These are phyloP conservation scores for Geranium incanum DNA, from an alignment of 441 rosid species.

Conservation along the genomic window DNA sequence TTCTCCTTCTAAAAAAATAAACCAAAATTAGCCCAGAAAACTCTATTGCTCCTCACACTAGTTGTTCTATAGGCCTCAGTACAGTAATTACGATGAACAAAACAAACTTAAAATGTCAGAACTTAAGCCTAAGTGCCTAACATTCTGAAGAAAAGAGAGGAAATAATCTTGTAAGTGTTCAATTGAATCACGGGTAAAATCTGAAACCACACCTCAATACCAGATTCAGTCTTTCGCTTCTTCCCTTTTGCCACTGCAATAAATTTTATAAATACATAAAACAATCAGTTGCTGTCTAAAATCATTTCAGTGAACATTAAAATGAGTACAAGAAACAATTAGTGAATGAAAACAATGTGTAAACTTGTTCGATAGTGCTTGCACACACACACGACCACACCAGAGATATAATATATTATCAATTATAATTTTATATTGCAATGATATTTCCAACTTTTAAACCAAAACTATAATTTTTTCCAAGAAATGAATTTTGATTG, in stretches of 20 bases:
- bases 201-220: slow-evolving; percentile 54
- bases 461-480: background rate
- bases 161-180: background rate
- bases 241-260: slow-evolving; percentile 68
- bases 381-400: background rate
- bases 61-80: background rate
- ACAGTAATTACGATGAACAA: background rate
- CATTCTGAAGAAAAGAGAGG: background rate
- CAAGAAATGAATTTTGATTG: slow-evolving; percentile 1
- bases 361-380: background rate
- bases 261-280: slow-evolving; percentile 13
- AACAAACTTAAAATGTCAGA: slow-evolving; percentile 1
- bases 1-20: slow-evolving; percentile 51
- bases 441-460: background rate
- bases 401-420: background rate
- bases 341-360: background rate
- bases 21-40: slow-evolving; percentile 15
- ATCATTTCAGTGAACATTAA: background rate
- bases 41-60: background rate
- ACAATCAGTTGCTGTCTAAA: background rate
- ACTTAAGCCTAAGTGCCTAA: background rate
- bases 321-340: background rate
- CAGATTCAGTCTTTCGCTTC: slow-evolving; percentile 78
- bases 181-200: slow-evolving; percentile 14
- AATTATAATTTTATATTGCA: too few species aligned